Base-by-base conservation (phyloP, 2,329 filamentous ascomycete genomes). In the Stachybotrys chlorohalonatus region DNA sequence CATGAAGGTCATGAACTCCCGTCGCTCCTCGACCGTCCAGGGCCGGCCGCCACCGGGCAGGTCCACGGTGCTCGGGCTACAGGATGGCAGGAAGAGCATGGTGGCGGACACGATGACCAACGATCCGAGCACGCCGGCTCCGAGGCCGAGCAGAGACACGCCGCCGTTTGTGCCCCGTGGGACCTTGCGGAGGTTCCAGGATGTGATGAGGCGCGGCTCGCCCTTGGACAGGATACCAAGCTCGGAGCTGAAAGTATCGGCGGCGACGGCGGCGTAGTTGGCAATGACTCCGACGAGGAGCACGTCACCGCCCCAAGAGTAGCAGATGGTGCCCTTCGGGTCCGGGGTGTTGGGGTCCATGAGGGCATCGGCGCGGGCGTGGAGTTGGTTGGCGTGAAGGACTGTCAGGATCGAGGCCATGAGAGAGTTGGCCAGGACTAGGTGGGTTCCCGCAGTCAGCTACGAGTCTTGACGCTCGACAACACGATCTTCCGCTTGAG, bases 221-320 rank as follows among this genome's bases (percentile, higher is more conserved):
- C 80, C 80, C 56, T 79, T 82, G 7, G 92, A 87, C 11, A 99
- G 78, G 55, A 99, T 99, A 13, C 94, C 94, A 17, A 99, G 84
- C 74, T 99, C 94, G 11, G 91, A 96, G 55, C 89, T 92, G 68
- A 96, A 94, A 0, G 94, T 99, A 69, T 99, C 94, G 52, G 93
- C 90, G 17, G 90, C 85, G 9, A 95, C 91, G 51, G 90, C 89
- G 31, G 91, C 93, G 66, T 99, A 99, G 73, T 96, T 93, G 47
- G 84, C 83, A 60, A 88, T 81, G 60, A 87, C 85, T 11, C 85
- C 85, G 17, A 87, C 65, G 11, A 86, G 73, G 5, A 86, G 73
- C 6, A 87, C 68, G 63, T 86, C 84, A 42, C 84, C 84, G 51
- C 75, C 75, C 81, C 81, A 85, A 0, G 76, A 70, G 64, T 75